Evolutionary conservation across 1,139 yeast species (phyloP), one percentile per base, ranked within the genome.

Genomic region (Arxiozyma slooffiae): DNA sequence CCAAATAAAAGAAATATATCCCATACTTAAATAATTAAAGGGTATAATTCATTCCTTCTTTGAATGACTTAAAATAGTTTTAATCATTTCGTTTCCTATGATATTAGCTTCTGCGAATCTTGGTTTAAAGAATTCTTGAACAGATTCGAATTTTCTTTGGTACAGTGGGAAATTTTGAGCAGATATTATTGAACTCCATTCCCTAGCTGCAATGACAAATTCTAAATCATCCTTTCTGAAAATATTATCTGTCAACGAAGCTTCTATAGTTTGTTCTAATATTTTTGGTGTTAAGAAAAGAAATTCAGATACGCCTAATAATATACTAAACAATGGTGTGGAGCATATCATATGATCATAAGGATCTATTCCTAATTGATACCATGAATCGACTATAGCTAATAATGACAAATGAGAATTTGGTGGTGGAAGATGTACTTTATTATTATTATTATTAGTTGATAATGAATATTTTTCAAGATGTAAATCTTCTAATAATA

Each of bases 321-420:
- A 88, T 44, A 92, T 88, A 63, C 98, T 76, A 66, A 90, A 92
- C 38, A 84, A 62, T 39, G 98, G 98, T 0, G 98, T 92, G 1
- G 97, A 88, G 65, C 98, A 92, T 56, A 92, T 90, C 71, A 90
- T 90, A 67, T 92, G 98, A 64, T 90, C 97, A 63, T 92, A 90
- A 1, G 98, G 98, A 21, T 85, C 82, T 44, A 92, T 88, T 1
- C 85, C 85, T 47, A 88, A 70, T 57, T 82, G 82, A 61, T 76
- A 78, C 98, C 98, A 92, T 63, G 95, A 84, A 67, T 92, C 98
- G 1, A 88, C 97, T 48, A 92, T 89, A 1, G 95, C 95, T 51
- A 92, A 71, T 44, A 92, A 69, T 2, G 96, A 85, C 50, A 92
- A 71, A 67, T 92, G 98, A 1, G 96, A 87, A 67, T 92, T 92